Evolutionary conservation across 2,329 filamentous ascomycete genomes (phyloP), one percentile per base, ranked within the genome.

Genomic region (Aspergillus felis): DNA sequence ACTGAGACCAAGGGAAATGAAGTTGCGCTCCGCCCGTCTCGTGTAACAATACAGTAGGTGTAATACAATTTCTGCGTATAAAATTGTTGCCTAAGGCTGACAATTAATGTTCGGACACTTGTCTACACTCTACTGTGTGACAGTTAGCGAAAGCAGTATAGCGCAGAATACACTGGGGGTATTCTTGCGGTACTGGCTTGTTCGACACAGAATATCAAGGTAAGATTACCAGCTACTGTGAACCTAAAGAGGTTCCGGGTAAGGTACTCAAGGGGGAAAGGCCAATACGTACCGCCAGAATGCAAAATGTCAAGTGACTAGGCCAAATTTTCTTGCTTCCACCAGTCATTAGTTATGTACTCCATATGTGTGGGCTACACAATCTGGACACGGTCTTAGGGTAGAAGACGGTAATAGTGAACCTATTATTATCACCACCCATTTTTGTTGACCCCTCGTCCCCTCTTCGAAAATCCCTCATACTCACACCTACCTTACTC

Each of bases 401-500:
- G 47, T 20, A 46, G 35, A 41, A 12, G 22, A 29, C 29, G 29
- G 29, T 4, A 17, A 17, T 35, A 35, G 12, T 3, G 32, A 35
- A 14, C 2, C 32, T 28, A 28, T 6, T 49, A 24, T n/a, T 27
- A 51, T 8, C 35, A 54, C 44, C 42, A 44, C 48, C 57, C 58
- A 54, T 56, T 57, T 57, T 41, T 57, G 50, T 50, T 58, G 44
- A 56, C 50, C 47, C 60, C 48, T 55, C 51, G 38, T 32, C 57
- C 54, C 53, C 35, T 47, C 51, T 50, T 42, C 51, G 53, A 66
- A 66, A 66, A 66, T 66, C 63, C 64, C 62, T 66, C 64, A 64
- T 64, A 65, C 57, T 57, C 53, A 49, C 29, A 5, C 17, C 48
- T 27, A 25, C 48, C 42, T 50, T 49, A 51, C 47, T 12, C 28